phyloP scores from a whole-genome alignment of 2,329 filamentous ascomycete genomes.

The Talaromyces amestolkiae region DNA sequence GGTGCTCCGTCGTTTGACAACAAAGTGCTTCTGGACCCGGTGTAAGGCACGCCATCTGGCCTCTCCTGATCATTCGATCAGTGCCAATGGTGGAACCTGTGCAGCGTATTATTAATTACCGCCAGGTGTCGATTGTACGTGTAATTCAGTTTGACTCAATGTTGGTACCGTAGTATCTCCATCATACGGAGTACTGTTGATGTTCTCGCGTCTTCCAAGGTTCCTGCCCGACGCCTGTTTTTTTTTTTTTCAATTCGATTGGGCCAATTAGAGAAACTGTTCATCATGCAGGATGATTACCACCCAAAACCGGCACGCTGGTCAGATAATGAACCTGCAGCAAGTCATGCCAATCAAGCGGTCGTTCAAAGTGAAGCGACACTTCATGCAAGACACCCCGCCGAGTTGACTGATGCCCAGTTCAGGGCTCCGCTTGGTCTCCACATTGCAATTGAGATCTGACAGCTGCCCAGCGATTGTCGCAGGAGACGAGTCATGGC shows the following conservation, averaged over 20 bases:
- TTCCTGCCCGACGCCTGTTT: slow-evolving; percentile 20
- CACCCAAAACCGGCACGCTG: slow-evolving; percentile 17
- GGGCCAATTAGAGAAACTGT: slow-evolving; percentile 16
- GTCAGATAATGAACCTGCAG: slow-evolving; percentile 17
- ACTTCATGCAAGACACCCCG: slow-evolving; percentile 17
- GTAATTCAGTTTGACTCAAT: not conserved
- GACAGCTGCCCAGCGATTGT: not conserved
- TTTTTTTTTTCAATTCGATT: slow-evolving; percentile 1
- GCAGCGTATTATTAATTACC: slow-evolving; percentile 20
- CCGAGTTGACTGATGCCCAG: slow-evolving; percentile 17
- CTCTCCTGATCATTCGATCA: slow-evolving; percentile 25
- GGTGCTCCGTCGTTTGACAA: slow-evolving; percentile 1
- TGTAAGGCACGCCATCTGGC: not conserved
- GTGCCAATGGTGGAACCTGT: slow-evolving; percentile 28
- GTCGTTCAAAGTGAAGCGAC: slow-evolving; percentile 22
- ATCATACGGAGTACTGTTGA: not conserved
- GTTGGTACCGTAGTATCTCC: not conserved
- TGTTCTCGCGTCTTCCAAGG: not conserved
- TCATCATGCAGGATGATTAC: slow-evolving; percentile 14
- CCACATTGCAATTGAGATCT: not conserved
- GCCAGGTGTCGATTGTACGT: not conserved
- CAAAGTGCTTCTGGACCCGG: not conserved
- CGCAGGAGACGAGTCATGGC: not conserved
- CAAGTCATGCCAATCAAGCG: slow-evolving; percentile 9
- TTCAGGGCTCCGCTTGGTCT: slow-evolving; percentile 11